Evolutionary conservation across 805 yeast species (phyloP), one percentile per base, ranked within the genome.

Genomic region (Lachancea kluyveri): DNA sequence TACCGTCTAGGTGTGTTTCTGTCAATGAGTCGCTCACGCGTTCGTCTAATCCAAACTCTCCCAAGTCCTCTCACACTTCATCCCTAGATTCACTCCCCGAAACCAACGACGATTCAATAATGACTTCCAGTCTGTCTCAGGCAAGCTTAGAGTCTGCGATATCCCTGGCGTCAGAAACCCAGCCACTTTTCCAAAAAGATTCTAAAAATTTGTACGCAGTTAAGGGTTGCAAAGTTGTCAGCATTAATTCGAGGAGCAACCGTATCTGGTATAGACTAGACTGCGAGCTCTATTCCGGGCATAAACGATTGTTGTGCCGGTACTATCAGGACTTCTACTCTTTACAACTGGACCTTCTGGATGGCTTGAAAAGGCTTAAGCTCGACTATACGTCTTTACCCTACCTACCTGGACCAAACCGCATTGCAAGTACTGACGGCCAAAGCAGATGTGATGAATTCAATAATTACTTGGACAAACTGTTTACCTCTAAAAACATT

Each of bases 251-350:
- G n/a, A 21, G 31, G 17, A 32, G 40, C 4, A 35, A 30, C 12
- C 41, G 54, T 19, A 31, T 46, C 13, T 27, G 37, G 30, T 50
- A 50, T 31, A 27, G 31, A 5, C n/a, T 47, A n/a, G 38, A 36
- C n/a, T 21, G 43, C 11, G 32, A 17, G 4, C 36, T 35, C 21
- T n/a, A 13, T 11, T 28, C 40, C 3, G 35, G 37, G 8, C 40
- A 41, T 28, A 34, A 26, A 20, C 36, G 28, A 7, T 32, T 13
- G 6, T 31, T 42, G 17, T 26, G 36, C 17, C 35, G 45, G 8
- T 42, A 40, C 24, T 48, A 47, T 21, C 42, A 44, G 13, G 48
- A 48, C 27, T 48, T 48, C 28, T 50, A 48, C 28, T 22, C 30
- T 15, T 28, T 50, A 29, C 56, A 50, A 28, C 23, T 37, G 8